These are phyloP conservation scores for Diplodia intermedia DNA, from an alignment of 2,329 filamentous ascomycete species.

Conservation along the genomic window DNA sequence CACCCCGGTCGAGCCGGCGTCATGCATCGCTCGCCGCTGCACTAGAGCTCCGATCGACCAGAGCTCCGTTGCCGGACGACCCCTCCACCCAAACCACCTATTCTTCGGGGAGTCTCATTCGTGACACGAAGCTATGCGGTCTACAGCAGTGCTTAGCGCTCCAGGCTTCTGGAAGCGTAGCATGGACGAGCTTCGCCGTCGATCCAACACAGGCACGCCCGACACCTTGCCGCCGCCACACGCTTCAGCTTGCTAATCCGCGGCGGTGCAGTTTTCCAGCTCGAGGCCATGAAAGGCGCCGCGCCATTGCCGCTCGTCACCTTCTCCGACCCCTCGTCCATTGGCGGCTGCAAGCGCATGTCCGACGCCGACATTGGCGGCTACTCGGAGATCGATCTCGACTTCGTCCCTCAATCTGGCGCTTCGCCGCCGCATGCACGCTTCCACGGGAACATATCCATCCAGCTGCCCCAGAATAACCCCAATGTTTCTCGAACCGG, in stretches of 20 bases:
- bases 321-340: slow-evolving; percentile 61
- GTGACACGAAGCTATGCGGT: slow-evolving; percentile 19
- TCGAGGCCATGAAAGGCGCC: slow-evolving; percentile 72
- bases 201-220: slow-evolving; percentile 60
- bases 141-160: slow-evolving; percentile 8
- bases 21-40: slow-evolving; percentile 6
- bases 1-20: slow-evolving; percentile 17
- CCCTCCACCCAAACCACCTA: slow-evolving; percentile 9
- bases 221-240: slow-evolving; percentile 40
- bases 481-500: slow-evolving; percentile 80
- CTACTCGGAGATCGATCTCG: slow-evolving; percentile 76
- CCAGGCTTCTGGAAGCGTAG: slow-evolving; percentile 65
- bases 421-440: slow-evolving; percentile 70
- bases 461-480: slow-evolving; percentile 75
- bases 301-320: slow-evolving; percentile 69
- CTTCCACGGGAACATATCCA: slow-evolving; percentile 90
- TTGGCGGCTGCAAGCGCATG: slow-evolving; percentile 72
- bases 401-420: slow-evolving; percentile 61
- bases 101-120: neutral
- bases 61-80: slow-evolving; percentile 11
- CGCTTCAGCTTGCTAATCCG: slow-evolving; percentile 43
- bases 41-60: slow-evolving; percentile 14
- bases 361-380: slow-evolving; percentile 87
- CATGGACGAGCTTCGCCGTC: slow-evolving; percentile 64
- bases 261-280: slow-evolving; percentile 63